Evolutionary conservation across 208 protist species (phyloP), one percentile per base, ranked within the genome.

Genomic region (Trypanosoma cruzi): DNA sequence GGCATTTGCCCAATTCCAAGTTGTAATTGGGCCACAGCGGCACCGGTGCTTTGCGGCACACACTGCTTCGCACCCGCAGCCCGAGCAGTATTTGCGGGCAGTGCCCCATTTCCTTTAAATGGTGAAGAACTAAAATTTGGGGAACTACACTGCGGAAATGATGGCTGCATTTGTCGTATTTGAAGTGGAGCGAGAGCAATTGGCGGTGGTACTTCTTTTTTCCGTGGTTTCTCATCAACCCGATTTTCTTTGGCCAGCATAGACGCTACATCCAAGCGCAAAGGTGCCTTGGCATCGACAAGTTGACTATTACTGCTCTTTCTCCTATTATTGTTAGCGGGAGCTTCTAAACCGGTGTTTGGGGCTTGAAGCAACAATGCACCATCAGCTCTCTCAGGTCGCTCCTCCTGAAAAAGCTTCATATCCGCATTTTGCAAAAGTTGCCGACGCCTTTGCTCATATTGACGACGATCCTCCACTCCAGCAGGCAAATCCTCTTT

Each of bases 401-500:
- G 36, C 31, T 64, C 22, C n/a, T 64, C 42, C 20, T 34, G 5
- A 5, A 34, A 26, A 2, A 53, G 42, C 31, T 64, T 52, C 10
- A 32, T n/a, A 7, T 64, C 59, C 1, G 59, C 29, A 26, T 49
- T 16, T 53, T 48, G 59, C 8, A 37, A n/a, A 36, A 28, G 54
- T 34, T 53, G 53, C 40, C 40, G 49, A n/a, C 22, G 18, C 20
- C 42, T 20, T 49, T 71, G 59, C n/a, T 73, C 58, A n/a, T 59
- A 24, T 22, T 37, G 22, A 60, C 59, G 68, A 42, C 49, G 68
- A 14, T 26, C 36, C 11, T 64, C 52, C n/a, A 73, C 68, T 6
- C 13, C 49, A 26, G 59, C 58, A 26, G 58, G 59, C 40, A 74
- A 48, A 5, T 74, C 69, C 4, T 68, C 69, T 44, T 58, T 50